Percentiles rank a stretch among this genome's conserved stretches.
Conservation (phyloP, 148 eudicot genomes). For the Spergularia marina region DNA sequence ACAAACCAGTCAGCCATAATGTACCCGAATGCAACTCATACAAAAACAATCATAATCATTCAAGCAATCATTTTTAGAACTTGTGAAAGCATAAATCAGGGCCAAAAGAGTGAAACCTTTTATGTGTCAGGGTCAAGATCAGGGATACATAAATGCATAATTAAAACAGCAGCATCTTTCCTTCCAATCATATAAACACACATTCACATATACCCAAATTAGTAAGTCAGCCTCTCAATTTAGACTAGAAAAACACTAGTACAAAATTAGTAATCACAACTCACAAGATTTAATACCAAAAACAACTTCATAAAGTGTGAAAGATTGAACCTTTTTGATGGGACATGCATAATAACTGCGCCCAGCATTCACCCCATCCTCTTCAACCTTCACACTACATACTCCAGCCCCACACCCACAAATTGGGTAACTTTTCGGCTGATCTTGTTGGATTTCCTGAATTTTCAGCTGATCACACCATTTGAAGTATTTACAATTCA, state of each 20-base stretch:
- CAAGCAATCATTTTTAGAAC: neutral
- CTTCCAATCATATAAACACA: neutral
- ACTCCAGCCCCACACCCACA: constrained; percentile 31
- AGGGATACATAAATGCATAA: neutral
- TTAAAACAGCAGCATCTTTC: neutral
- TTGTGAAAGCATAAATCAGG: neutral
- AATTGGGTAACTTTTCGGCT: constrained; percentile 20
- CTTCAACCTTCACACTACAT: constrained; percentile 2
- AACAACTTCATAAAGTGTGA: neutral
- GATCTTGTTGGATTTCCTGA: neutral
- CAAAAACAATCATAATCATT: neutral
- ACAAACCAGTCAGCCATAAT: neutral
- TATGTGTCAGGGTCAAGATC: neutral
- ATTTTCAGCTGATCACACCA: constrained; percentile 22
- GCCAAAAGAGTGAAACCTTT: constrained; percentile 7
- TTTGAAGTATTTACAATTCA: constrained; percentile 18
- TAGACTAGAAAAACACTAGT: neutral
- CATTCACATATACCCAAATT: neutral
- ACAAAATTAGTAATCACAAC: neutral
- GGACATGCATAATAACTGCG: constrained; percentile 20
- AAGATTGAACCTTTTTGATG: constrained; percentile 25
- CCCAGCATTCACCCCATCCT: neutral
- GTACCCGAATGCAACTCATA: neutral
- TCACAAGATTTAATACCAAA: no score
- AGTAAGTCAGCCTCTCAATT: neutral